Conservation (phyloP, 106 monocot species). For the Iris macrosiphon region DNA sequence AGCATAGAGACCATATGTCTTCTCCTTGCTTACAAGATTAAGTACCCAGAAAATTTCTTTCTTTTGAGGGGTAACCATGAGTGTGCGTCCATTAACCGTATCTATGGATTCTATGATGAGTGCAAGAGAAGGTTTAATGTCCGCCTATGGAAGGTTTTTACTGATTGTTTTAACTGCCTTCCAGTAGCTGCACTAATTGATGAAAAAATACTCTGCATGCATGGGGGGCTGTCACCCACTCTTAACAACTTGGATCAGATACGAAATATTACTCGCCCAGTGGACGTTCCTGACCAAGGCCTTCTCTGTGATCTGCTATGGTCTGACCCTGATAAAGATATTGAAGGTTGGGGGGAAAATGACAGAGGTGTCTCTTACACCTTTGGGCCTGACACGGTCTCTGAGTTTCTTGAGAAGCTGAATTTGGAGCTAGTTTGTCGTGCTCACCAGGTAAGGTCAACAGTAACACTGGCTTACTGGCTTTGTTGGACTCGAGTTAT, state of each 20-base stretch:
- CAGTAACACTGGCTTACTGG: too few species aligned
- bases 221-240: slow-evolving; percentile 43
- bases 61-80: slow-evolving; percentile 46
- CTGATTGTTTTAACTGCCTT: slow-evolving; percentile 45
- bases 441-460: slow-evolving; percentile 33
- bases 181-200: slow-evolving; percentile 36
- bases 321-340: slow-evolving; percentile 38
- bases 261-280: slow-evolving; percentile 20
- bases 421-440: slow-evolving; percentile 41
- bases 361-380: slow-evolving; percentile 33
- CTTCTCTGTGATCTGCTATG: slow-evolving; percentile 45
- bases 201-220: slow-evolving; percentile 42
- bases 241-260: slow-evolving; percentile 41
- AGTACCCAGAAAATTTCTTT: slow-evolving; percentile 38
- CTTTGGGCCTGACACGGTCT: slow-evolving; percentile 29
- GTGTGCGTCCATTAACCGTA: slow-evolving; percentile 27
- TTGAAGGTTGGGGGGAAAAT: slow-evolving; percentile 23
- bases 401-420: slow-evolving; percentile 31
- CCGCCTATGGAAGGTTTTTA: slow-evolving; percentile 30
- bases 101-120: slow-evolving; percentile 45
- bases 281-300: slow-evolving; percentile 35
- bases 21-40: slow-evolving; percentile 40
- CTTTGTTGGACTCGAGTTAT: too few species aligned
- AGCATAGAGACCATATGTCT: slow-evolving; percentile 46
- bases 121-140: slow-evolving; percentile 35